These are phyloP conservation scores for Alisma plantagoaquatica DNA, from an alignment of 106 monocot species.

Conservation along the genomic window DNA sequence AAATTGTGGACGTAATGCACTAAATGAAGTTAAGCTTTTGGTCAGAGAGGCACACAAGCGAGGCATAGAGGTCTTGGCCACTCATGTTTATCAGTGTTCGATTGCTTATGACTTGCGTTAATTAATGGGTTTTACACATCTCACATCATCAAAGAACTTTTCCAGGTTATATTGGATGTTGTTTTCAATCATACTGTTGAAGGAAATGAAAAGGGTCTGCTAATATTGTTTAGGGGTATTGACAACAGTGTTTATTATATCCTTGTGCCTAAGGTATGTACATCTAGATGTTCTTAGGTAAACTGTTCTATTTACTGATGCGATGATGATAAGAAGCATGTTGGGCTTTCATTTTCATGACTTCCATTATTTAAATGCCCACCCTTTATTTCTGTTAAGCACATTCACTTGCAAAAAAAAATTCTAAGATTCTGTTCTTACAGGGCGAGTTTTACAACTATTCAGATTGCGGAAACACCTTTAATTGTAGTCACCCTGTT, in stretches of 20 bases:
- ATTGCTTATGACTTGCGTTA: too few relatives aligned
- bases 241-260: constrained; percentile 91
- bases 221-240: constrained; percentile 79
- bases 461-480: constrained; percentile 94
- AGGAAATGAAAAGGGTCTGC: constrained; percentile 90
- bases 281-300: too few relatives aligned
- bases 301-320: too few relatives aligned
- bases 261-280: constrained; percentile 94
- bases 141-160: too few relatives aligned
- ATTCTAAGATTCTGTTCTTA: neutral
- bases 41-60: constrained; percentile 84
- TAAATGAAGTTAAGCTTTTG: constrained; percentile 80
- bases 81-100: too few relatives aligned
- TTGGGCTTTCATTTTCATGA: too few relatives aligned
- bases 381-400: neutral
- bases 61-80: constrained; percentile 67
- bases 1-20: constrained; percentile 61
- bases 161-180: constrained; percentile 81
- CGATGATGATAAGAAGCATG: too few relatives aligned
- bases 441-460: constrained; percentile 95
- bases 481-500: constrained; percentile 90
- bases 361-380: too few relatives aligned
- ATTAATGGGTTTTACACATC: too few relatives aligned
- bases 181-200: constrained; percentile 97
- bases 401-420: neutral